Evolutionary conservation across 164 flowering plant species (phyloP), one percentile per base, ranked within the genome.

Genomic region (Magnolia officinalis): DNA sequence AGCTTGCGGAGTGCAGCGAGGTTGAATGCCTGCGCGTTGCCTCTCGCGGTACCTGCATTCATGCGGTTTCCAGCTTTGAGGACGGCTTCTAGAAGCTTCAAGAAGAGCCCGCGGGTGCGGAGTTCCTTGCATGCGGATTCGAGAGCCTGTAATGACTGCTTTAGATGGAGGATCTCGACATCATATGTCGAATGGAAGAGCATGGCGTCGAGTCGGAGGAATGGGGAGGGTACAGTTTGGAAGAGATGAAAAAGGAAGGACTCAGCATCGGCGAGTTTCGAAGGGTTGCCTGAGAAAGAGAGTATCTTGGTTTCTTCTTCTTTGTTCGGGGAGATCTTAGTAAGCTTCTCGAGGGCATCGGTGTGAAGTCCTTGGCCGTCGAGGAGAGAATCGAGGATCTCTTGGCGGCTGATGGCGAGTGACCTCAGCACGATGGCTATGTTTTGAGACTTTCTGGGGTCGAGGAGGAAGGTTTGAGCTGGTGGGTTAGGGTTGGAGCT

Each of bases 11-110:
- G 84, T 65, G 97, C 83, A 9, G 83, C 84, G 2, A 94, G 85
- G 66, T 90, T 88, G 80, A 94, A 94, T 16, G 90, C 97, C 69
- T 87, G 89, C 13, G 97, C 98, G 78, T 94, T 85, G 9, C 98
- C 98, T 82, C 95, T 85, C 7, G 97, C 80, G 0, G 98, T 94
- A 52, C 98, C 98, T 7, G 93, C 94, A 78, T 94, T 94, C 88
- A 92, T 86, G 10, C 88, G 83, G 63, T 94, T 94, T 1, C 98
- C 98, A 10, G 98, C 95, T 75, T 92, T 94, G 70, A 94, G 92
- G 55, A 94, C 82, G 2, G 98, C 95, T 80, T 94, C 97, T 1
- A 94, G 85, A 49, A 94, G 95, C 79, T 90, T 91, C 52, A 91
- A 71, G 82, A 94, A 91, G 4, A 94, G 82, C 26, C 92, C 96